Percentiles rank a stretch among this genome's conserved stretches.
These are phyloP conservation scores for Didymella exigua DNA, from an alignment of 2,329 filamentous ascomycete genomes.

Conservation along the genomic window DNA sequence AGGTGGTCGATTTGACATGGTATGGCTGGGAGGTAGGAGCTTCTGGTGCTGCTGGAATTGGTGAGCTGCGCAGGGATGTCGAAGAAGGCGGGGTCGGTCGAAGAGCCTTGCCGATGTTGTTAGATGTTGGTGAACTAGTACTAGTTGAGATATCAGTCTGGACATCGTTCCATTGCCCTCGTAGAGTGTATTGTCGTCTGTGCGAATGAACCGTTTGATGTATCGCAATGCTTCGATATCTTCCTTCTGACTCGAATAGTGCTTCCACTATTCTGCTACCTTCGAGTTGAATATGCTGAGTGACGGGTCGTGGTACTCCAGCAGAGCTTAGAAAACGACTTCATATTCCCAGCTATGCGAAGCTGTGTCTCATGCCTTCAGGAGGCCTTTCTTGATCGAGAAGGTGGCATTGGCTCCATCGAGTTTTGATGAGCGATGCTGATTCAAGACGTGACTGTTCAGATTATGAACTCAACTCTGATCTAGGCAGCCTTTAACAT, in stretches of 20 bases:
- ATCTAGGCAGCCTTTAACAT: too few species aligned
- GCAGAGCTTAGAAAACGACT: constrained; percentile 49
- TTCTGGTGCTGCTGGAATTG: constrained; percentile 37
- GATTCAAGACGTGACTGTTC: too few species aligned
- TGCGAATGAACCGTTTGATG: constrained; percentile 42
- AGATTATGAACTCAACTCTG: too few species aligned
- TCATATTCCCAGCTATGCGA: constrained; percentile 53
- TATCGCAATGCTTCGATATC: constrained; percentile 44
- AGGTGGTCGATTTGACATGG: constrained; percentile 51
- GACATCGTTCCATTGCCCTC: constrained; percentile 47
- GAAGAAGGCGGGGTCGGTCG: constrained; percentile 54
- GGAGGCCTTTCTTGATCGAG: constrained; percentile 46
- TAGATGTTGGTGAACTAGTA: neutral
- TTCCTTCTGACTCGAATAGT: constrained; percentile 22
- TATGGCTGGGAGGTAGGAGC: constrained; percentile 47
- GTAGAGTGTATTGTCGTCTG: constrained; percentile 38
- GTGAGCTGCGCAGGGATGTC: constrained; percentile 54
- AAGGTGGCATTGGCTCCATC: constrained; percentile 58
- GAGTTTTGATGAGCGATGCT: neutral
- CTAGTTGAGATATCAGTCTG: constrained; percentile 10
- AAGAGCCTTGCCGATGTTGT: constrained; percentile 30
- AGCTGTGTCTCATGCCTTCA: constrained; percentile 40
- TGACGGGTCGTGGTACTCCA: constrained; percentile 48
- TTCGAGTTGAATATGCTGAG: constrained; percentile 49
- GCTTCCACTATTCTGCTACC: constrained; percentile 43